A percentile compares a stretch with the other conserved stretches of the same genome.
phyloP scores from a whole-genome alignment of 371 early-diverging fungal species.

The Mortierella sp. region DNA sequence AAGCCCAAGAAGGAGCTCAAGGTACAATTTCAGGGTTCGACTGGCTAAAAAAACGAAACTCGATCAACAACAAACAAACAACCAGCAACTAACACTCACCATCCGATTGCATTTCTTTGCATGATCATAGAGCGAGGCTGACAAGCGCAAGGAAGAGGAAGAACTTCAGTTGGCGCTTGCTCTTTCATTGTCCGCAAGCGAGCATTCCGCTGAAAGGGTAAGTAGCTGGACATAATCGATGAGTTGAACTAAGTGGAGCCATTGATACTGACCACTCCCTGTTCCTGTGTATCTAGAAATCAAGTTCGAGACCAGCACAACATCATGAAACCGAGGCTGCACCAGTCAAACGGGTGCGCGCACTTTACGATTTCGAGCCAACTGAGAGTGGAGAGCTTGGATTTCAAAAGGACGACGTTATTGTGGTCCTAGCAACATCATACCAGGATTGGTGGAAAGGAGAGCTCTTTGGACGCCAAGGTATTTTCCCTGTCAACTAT shows the following conservation, averaged over 20 bases:
- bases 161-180: conserved; percentile 94
- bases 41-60: neutral
- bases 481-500: conserved; percentile 93
- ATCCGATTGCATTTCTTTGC: neutral
- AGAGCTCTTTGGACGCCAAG: conserved; percentile 77
- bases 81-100: neutral
- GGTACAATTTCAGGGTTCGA: conserved; percentile 7
- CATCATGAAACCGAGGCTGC: conserved; percentile 45
- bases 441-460: conserved; percentile 97
- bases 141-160: conserved; percentile 91
- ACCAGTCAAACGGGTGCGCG: conserved; percentile 76
- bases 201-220: conserved; percentile 62
- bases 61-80: neutral
- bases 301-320: conserved; percentile 28
- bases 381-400: conserved; percentile 89
- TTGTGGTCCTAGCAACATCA: conserved; percentile 86
- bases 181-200: conserved; percentile 85
- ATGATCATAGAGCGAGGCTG: conserved; percentile 67
- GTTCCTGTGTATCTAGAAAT: conserved; percentile 16
- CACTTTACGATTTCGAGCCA: conserved; percentile 89
- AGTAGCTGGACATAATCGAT: conserved; percentile 29
- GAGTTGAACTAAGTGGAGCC: neutral
- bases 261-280: neutral
- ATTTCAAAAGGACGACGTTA: conserved; percentile 84
- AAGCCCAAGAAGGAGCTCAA: conserved; percentile 84